Percentiles rank a stretch among this genome's conserved stretches.
Conservation (phyloP, 805 yeast species). For the Wickerhamomyces chambardii region DNA sequence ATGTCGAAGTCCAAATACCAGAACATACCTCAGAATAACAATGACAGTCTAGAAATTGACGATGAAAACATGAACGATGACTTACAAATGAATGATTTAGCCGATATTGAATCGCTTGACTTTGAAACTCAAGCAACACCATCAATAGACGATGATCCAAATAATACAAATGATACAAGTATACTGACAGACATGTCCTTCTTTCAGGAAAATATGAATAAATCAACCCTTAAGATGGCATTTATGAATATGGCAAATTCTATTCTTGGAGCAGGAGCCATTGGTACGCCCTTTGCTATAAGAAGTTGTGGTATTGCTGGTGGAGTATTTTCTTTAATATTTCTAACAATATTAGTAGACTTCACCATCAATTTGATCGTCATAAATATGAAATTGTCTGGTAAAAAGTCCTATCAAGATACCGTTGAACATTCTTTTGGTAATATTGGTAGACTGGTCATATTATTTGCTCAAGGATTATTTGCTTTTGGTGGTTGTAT, state of each 20-base stretch:
- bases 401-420: conserved; percentile 74
- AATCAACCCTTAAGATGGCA: conserved; percentile 71
- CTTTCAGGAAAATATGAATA: conserved; percentile 17
- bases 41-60: background rate
- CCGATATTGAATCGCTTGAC: background rate
- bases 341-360: conserved; percentile 67
- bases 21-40: background rate
- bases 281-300: conserved; percentile 89
- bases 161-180: background rate
- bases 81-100: background rate
- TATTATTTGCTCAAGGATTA: conserved; percentile 70
- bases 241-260: conserved; percentile 97
- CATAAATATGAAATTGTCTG: conserved; percentile 69
- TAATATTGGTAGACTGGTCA: conserved; percentile 50
- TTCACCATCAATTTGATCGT: conserved; percentile 84
- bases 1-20: no score
- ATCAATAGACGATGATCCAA: background rate
- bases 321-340: conserved; percentile 51
- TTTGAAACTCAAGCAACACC: background rate
- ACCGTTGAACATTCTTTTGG: conserved; percentile 81
- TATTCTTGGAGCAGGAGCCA: conserved; percentile 91
- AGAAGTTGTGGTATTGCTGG: conserved; percentile 72
- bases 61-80: background rate
- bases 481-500: conserved; percentile 94
- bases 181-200: background rate